Base-by-base conservation (phyloP, 1,284 basidiomycete species). In the Lignosus rhinocerotis region DNA sequence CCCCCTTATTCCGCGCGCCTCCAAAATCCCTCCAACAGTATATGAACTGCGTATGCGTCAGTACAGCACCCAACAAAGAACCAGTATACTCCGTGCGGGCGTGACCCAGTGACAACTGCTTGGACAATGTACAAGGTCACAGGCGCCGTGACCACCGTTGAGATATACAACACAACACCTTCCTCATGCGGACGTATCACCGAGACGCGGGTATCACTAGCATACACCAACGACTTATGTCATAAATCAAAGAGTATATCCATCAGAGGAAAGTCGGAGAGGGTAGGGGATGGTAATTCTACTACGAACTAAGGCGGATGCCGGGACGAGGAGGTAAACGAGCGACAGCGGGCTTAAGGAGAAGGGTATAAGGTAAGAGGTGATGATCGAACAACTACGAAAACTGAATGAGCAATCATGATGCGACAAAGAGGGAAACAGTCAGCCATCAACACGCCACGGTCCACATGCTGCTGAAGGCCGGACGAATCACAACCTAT, bases 401-500 rank as follows among this genome's bases (percentile, higher is more conserved):
- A 56, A 56, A 65, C 57, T 59, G 46, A 57, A 56, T 55, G 53
- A 61, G 63, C 61, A 65, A 61, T 61, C 59, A 62, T 54, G 61
- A 48, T 57, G 55, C 56, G 50, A 56, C 48, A 58, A 17, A 42
- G 34, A 52, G 33, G 21, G 48, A 54, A 60, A 43, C 46, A 50
- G 34, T 30, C 53, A 30, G 42, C 32, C 49, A 53, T 54, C 48
- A 34, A 51, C 49, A 38, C 42, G 50, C 51, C 53, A 56, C 45
- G 52, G 59, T 56, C 53, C 55, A 55, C 56, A 38, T 51, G 34
- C 51, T 56, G 58, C 49, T 34, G 36, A 52, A n/a, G 33, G 38
- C 56, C 16, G 30, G 48, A 25, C 32, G 10, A 17, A 32, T 72
- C 73, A 94, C 67, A 95, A 80, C 55, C 92, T 81, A 73, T 95